Evolutionary conservation across 2,329 filamentous ascomycete species (phyloP).

Genomic region (Botryotinia convoluta): DNA sequence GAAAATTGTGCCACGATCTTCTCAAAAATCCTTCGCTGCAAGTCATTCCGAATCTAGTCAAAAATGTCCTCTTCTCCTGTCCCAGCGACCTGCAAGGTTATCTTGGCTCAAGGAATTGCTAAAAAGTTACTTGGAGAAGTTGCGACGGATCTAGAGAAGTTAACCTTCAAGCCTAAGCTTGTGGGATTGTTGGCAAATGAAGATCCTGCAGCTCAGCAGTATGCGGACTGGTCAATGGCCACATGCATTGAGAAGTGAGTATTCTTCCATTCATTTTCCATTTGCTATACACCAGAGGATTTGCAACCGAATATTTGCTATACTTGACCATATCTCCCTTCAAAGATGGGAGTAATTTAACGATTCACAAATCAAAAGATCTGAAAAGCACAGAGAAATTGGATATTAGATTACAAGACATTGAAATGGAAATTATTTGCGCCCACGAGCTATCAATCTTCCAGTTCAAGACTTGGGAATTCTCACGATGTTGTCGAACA

Average conservation of each 20-base stretch:
- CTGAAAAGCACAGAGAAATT: background rate
- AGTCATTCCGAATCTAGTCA: background rate
- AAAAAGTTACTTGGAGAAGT: slow-evolving; percentile 79
- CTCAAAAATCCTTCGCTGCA: background rate
- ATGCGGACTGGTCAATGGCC: slow-evolving; percentile 96
- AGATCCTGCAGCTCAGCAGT: slow-evolving; percentile 87
- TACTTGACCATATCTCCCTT: background rate
- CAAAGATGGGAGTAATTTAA: too few species aligned
- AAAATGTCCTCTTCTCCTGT: slow-evolving; percentile 24
- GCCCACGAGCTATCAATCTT: background rate
- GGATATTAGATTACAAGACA: background rate
- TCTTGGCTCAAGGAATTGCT: slow-evolving; percentile 83
- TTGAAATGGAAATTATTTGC: background rate
- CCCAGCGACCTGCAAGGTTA: slow-evolving; percentile 75
- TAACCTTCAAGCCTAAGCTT: slow-evolving; percentile 73
- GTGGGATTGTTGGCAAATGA: slow-evolving; percentile 90
- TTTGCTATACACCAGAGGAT: background rate
- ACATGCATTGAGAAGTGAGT: slow-evolving; percentile 93
- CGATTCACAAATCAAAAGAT: background rate
- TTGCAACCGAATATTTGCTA: background rate
- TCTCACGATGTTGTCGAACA: background rate
- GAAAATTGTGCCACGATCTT: background rate
- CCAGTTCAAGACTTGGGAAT: background rate
- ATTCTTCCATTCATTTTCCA: background rate
- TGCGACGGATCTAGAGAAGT: slow-evolving; percentile 66